phyloP scores from a whole-genome alignment of 2,329 filamentous ascomycete genomes.

The Colletotrichum sp. region DNA sequence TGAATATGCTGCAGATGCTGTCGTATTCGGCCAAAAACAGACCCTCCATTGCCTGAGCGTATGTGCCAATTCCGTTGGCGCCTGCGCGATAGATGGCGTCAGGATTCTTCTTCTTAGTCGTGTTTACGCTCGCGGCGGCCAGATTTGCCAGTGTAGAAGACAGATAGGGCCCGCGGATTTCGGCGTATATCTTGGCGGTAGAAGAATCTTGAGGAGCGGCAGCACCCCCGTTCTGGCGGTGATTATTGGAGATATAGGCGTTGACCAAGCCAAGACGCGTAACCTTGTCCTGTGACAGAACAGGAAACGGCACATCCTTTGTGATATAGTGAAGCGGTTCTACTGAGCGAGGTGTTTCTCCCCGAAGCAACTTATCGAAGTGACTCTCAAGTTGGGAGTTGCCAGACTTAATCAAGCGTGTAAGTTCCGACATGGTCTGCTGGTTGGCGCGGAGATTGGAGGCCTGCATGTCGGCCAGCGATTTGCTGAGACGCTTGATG shows the following conservation, averaged over 20 bases:
- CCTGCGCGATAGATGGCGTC: slow-evolving; percentile 87
- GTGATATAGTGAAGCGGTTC: slow-evolving; percentile 94
- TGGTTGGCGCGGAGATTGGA: slow-evolving; percentile 95
- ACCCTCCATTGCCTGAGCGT: slow-evolving; percentile 85
- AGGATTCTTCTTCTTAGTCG: slow-evolving; percentile 79
- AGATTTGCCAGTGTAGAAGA: slow-evolving; percentile 82
- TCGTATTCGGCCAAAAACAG: slow-evolving; percentile 90
- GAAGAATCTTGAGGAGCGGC: slow-evolving; percentile 64
- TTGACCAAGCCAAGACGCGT: slow-evolving; percentile 82
- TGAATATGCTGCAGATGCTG: slow-evolving; percentile 87
- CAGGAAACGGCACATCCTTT: slow-evolving; percentile 85
- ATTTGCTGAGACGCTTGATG: slow-evolving; percentile 85
- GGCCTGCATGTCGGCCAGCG: slow-evolving; percentile 81
- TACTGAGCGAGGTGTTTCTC: slow-evolving; percentile 78
- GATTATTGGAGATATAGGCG: slow-evolving; percentile 71
- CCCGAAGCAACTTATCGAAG: slow-evolving; percentile 77
- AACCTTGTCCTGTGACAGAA: slow-evolving; percentile 76
- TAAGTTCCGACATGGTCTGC: slow-evolving; percentile 82
- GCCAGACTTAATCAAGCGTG: slow-evolving; percentile 77
- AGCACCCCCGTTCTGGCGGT: slow-evolving; percentile 47
- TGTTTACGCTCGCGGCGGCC: slow-evolving; percentile 83
- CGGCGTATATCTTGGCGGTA: slow-evolving; percentile 83
- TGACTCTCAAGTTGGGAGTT: slow-evolving; percentile 84
- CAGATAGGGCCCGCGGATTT: slow-evolving; percentile 88
- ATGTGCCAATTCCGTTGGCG: slow-evolving; percentile 89